Evolutionary conservation across 768 basidiomycete species (phyloP).

Genomic region (Psilocybe cubensis): DNA sequence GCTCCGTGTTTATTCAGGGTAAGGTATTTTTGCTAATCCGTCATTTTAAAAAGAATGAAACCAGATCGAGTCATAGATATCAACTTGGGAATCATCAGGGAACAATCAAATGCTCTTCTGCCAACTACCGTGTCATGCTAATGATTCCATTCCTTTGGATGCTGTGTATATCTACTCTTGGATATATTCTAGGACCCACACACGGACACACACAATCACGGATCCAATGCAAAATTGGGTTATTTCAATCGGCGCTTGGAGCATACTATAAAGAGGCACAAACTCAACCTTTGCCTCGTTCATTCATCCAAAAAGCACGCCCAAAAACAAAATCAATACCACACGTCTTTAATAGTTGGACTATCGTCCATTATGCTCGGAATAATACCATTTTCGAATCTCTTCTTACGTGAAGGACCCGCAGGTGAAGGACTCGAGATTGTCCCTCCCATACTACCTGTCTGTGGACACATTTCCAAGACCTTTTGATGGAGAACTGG

Average conservation of each 20-base stretch:
- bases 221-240: background rate
- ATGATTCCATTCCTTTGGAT: background rate
- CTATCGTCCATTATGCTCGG: no score
- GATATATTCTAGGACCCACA: background rate
- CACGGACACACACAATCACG: background rate
- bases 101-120: background rate
- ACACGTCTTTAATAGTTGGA: no score
- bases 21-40: background rate
- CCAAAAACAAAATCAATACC: no score
- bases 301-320: no score
- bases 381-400: background rate
- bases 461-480: background rate
- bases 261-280: background rate
- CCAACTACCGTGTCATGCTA: background rate
- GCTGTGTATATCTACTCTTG: background rate
- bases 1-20: slow-evolving; percentile 1
- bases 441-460: background rate
- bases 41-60: background rate
- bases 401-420: no score
- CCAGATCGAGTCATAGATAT: slow-evolving; percentile 1
- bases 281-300: background rate
- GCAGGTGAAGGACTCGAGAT: background rate
- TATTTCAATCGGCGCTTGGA: background rate
- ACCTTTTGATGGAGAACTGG: background rate
- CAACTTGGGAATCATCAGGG: background rate